Conservation (phyloP, 352 stramenopile genomes). For the Phytophthora sp. region DNA sequence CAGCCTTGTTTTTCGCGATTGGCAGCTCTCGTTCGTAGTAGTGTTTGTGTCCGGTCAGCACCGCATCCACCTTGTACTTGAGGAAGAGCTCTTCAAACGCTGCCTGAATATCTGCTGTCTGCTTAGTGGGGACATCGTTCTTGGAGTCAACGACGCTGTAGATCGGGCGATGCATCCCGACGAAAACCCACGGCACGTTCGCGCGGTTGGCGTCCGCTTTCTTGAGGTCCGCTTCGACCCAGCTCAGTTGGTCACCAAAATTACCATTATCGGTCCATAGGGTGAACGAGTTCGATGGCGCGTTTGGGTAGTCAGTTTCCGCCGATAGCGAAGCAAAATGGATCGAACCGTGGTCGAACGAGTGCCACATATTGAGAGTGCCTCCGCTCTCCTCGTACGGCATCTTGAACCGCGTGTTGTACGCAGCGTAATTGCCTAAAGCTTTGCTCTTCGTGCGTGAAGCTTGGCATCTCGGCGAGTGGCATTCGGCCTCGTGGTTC, state of each 20-base stretch:
- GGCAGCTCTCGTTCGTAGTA: constrained; percentile 83
- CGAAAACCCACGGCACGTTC: constrained; percentile 73
- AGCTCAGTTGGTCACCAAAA: constrained; percentile 60
- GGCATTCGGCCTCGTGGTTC: constrained; percentile 91
- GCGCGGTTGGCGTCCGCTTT: constrained; percentile 54
- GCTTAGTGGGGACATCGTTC: constrained; percentile 19
- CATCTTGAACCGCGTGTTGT: constrained; percentile 89
- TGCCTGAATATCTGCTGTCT: constrained; percentile 45
- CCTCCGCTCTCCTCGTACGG: constrained; percentile 66
- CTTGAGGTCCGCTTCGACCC: constrained; percentile 63
- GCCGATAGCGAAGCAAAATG: constrained; percentile 88
- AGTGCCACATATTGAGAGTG: constrained; percentile 88
- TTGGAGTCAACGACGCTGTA: constrained; percentile 48
- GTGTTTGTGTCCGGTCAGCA: constrained; percentile 87
- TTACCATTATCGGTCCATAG: constrained; percentile 39
- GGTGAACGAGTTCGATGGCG: constrained; percentile 45
- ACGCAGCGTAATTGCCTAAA: constrained; percentile 85
- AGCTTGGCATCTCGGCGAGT: constrained; percentile 65
- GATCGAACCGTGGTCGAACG: constrained; percentile 82
- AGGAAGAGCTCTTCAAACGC: constrained; percentile 87
- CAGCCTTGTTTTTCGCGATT: constrained; percentile 47
- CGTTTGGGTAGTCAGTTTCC: constrained; percentile 67
- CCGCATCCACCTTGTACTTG: constrained; percentile 88
- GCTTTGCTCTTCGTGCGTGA: constrained; percentile 54
- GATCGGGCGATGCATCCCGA: constrained; percentile 76